Evolutionary conservation across 768 basidiomycete species (phyloP), one percentile per base, ranked within the genome.

Genomic region (Basidioascus undulatus): DNA sequence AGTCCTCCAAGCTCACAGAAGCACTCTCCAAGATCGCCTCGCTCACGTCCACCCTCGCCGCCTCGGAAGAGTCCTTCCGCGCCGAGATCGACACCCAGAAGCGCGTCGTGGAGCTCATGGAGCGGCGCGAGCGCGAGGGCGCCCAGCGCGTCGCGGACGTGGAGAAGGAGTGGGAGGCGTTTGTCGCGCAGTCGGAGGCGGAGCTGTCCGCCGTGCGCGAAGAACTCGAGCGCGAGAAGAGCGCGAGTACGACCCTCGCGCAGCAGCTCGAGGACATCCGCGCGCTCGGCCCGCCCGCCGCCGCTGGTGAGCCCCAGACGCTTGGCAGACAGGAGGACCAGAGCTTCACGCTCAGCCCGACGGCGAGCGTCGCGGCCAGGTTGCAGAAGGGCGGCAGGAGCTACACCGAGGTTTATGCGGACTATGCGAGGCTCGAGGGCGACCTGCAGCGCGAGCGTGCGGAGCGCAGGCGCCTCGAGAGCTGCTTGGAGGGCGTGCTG

Each of bases 381-480:
- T 69, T 75, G 18, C 83, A 86, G 61, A 72, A 70, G 56, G 82
- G 80, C 23, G 61, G 62, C 5, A 80, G 79, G 65, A 79, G 78
- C 1, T 89, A 89, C 60, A 89, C 89, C 0, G 80, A 92, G 52
- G 75, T 96, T 18, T 94, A 92, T 55, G 69, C 78, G 13, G 83
- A 92, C 53, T 82, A 82, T 49, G 73, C 89, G 27, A 69, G 71
- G 40, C 66, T 87, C 31, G 76, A 92, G 55, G 79, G 80, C 20
- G 78, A 84, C 24, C 72, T 73, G 41, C 67, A 70, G 16, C 68
- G 65, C 55, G 81, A 83, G 57, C 72, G 69, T 39, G 65, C 71
- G 5, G 87, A 96, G 60, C 79, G 76, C 44, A 72, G 74, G 47
- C 71, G 80, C 35, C 74, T 96, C 69, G 77, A 81, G 37, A 68